Base-by-base conservation (phyloP, 225 moss, liverwort and hornwort genomes). In the Takakia lepidozioides region DNA sequence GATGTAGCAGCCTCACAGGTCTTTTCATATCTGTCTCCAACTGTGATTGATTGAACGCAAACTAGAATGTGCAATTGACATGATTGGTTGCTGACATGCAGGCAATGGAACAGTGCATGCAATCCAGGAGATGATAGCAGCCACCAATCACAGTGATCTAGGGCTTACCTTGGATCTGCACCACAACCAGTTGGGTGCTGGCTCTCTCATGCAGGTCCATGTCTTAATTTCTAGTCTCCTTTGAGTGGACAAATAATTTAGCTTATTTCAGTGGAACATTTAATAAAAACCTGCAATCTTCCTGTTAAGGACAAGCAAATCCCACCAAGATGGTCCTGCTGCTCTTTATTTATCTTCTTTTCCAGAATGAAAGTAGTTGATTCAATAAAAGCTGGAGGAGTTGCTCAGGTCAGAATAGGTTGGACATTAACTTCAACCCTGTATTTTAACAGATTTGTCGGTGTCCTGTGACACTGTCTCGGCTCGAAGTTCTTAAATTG, bases 151-250 rank as follows among this genome's bases (percentile, higher is more conserved):
- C 56, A 71, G 56, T 51, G 82, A 87, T 74, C 65, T 90, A 55
- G 95, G 95, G 28, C 76, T 98, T 48, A 98, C 90, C 25, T 59
- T 98, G 57, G 95, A 98, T 55, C 78, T 98, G 53, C 95, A 98
- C 51, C 70, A 51, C 66, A 98, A 98, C 62, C 82, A 71, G 54
- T 67, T 98, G 45, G 95, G 95, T 67, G 84, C 95, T 18, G 90
- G 84, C 46, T 79, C 90, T 51, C 87, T 95, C 13, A 62, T 82
- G 72, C 87, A 90, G 77, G 95, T 95, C n/a, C n/a, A n/a, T n/a
- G n/a, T n/a, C n/a, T n/a, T n/a, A n/a, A n/a, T n/a, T n/a, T n/a
- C n/a, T n/a, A n/a, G n/a, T n/a, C n/a, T n/a, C n/a, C n/a, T n/a
- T n/a, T n/a, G n/a, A n/a, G n/a, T n/a, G n/a, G n/a, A n/a, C n/a